phyloP scores from a whole-genome alignment of 805 yeast genomes.

The Nakazawaea laoshanensis region DNA sequence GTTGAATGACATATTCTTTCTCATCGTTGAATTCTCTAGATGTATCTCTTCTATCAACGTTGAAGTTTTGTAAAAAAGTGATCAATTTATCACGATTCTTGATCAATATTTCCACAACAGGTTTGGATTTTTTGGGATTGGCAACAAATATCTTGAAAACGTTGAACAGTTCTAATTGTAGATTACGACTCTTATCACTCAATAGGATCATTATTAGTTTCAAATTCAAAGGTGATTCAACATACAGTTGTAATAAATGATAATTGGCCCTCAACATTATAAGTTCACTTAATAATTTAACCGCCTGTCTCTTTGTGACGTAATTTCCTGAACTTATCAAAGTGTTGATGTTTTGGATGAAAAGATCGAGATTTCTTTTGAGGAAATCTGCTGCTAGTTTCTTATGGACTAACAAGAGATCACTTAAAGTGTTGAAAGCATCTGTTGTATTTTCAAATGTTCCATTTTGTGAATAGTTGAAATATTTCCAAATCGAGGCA shows the following conservation, averaged over 20 bases:
- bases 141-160: conserved; percentile 95
- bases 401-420: conserved; percentile 62
- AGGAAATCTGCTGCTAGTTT: conserved; percentile 66
- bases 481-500: conserved; percentile 71
- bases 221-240: conserved; percentile 72
- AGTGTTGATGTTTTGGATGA: conserved; percentile 56
- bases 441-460: conserved; percentile 90
- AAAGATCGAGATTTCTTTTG: conserved; percentile 42
- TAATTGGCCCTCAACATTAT: conserved; percentile 67
- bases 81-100: conserved; percentile 78
- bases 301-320: conserved; percentile 87
- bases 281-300: conserved; percentile 64
- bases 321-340: conserved; percentile 74
- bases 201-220: conserved; percentile 80
- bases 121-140: conserved; percentile 81
- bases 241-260: conserved; percentile 64
- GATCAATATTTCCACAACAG: conserved; percentile 69
- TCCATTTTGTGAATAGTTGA: conserved; percentile 65
- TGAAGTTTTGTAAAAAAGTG: conserved; percentile 58
- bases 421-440: conserved; percentile 70
- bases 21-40: conserved; percentile 69
- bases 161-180: conserved; percentile 87
- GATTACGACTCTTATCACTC: conserved; percentile 82
- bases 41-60: conserved; percentile 44
- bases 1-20: conserved; percentile 68